Evolutionary conservation across 1,284 basidiomycete genomes (phyloP), one percentile per base, ranked within the genome.

Genomic region (Puccinia novopanici): DNA sequence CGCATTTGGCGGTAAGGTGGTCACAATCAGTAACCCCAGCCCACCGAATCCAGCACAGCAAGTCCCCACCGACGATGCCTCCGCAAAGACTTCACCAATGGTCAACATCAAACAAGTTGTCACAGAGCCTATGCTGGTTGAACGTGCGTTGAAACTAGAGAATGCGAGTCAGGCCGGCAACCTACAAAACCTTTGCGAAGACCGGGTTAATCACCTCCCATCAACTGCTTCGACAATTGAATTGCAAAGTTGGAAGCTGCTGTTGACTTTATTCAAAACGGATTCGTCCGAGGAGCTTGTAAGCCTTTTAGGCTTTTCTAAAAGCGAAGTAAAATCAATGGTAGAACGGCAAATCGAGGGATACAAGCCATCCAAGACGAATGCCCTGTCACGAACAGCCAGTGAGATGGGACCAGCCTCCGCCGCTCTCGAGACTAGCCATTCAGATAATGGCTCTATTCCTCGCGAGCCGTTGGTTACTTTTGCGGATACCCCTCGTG

Each of bases 241-340:
- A 27, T 86, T 87, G n/a, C 89, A 90, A 40, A 90, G 89, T 27
- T 99, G 96, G 96, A 95, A 92, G 85, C 92, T 94, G 3, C 87
- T 98, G 27, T 87, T 92, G 81, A 94, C 93, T 81, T 87, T 99
- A 45, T 98, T 98, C 90, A 90, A 91, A 82, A 91, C 94, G 0
- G 90, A 95, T 86, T 94, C 93, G 19, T 88, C 93, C 81, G 93
- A 96, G 52, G 94, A 98, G 86, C 89, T 99, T 15, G 91, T 99
- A 67, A 91, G 91, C 0, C 87, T 98, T 0, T 90, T 99, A 30
- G 96, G 96, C 0, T 98, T 97, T 86, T 95, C 93, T 13, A 96
- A 96, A 86, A 90, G 90, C 37, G 93, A 96, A 83, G 90, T 97
- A 19, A 91, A 91, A 2, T 87, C 88, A 2, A 91, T 92, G 82